phyloP scores from a whole-genome alignment of 192 early-diverging fungal species.

The Geranomyces michiganensis region DNA sequence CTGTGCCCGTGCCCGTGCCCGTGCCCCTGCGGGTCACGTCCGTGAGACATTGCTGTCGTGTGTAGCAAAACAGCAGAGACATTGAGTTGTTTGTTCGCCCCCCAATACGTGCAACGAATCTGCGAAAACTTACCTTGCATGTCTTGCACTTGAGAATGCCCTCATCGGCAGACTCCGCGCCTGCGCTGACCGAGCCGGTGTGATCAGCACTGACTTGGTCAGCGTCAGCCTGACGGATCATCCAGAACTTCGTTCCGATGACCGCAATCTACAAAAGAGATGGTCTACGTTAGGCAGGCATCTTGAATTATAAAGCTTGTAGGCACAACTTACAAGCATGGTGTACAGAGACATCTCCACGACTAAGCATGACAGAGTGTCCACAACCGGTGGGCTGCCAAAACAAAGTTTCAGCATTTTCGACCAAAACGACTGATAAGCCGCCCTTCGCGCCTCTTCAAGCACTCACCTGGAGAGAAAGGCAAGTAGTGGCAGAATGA shows the following conservation, averaged over 20 bases:
- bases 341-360: conserved; percentile 25
- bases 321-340: conserved; percentile 4
- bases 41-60: too few species aligned
- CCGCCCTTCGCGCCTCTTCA: neutral
- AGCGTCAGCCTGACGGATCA: neutral
- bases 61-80: too few species aligned
- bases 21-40: too few species aligned
- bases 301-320: too few species aligned
- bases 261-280: neutral
- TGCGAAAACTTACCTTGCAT: conserved; percentile 5
- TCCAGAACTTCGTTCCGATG: conserved; percentile 18
- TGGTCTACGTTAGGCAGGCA: too few species aligned
- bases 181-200: neutral
- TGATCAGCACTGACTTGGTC: neutral
- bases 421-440: neutral
- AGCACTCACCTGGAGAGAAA: conserved; percentile 19
- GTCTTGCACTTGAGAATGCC: conserved; percentile 2
- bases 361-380: conserved; percentile 21
- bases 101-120: too few species aligned
- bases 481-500: conserved; percentile 15
- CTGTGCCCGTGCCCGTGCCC: too few species aligned
- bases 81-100: too few species aligned
- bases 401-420: neutral
- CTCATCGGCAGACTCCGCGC: neutral
- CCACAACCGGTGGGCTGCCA: conserved; percentile 20